Conservation (phyloP, 2,329 filamentous ascomycete genomes). For the Monilinia fructicola region DNA sequence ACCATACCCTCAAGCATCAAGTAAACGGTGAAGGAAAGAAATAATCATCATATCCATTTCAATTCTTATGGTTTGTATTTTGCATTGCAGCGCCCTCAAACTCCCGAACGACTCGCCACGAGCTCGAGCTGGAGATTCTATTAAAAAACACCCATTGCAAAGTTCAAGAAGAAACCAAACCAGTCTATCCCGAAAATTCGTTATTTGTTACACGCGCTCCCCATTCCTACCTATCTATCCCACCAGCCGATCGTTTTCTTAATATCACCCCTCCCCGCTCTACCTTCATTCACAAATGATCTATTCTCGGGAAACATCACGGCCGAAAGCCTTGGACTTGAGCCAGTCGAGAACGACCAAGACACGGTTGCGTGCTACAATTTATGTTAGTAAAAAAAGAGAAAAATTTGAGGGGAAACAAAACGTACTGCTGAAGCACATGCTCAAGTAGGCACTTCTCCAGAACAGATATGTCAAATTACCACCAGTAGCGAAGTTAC, state of each 20-base stretch:
- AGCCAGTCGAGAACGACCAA: constrained; percentile 93
- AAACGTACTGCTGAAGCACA: constrained; percentile 98
- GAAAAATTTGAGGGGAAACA: background rate
- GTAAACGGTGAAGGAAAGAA: background rate
- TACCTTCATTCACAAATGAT: background rate
- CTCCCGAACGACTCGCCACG: constrained; percentile 18
- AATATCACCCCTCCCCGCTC: background rate
- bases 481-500: constrained; percentile 91
- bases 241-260: constrained; percentile 10
- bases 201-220: constrained; percentile 22
- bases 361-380: constrained; percentile 82
- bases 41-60: background rate
- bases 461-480: constrained; percentile 97
- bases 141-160: constrained; percentile 25
- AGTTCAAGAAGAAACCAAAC: constrained; percentile 11
- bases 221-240: constrained; percentile 21
- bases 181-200: constrained; percentile 21
- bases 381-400: constrained; percentile 29
- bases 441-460: constrained; percentile 96
- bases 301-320: constrained; percentile 86
- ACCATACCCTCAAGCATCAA: background rate
- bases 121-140: constrained; percentile 27
- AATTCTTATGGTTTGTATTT: background rate
- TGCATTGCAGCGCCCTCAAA: constrained; percentile 1
- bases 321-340: constrained; percentile 95